Percentiles rank a stretch among this genome's conserved stretches.
Evolutionary conservation across 1,284 basidiomycete genomes (phyloP).

Genomic region (Irpex lacteus): DNA sequence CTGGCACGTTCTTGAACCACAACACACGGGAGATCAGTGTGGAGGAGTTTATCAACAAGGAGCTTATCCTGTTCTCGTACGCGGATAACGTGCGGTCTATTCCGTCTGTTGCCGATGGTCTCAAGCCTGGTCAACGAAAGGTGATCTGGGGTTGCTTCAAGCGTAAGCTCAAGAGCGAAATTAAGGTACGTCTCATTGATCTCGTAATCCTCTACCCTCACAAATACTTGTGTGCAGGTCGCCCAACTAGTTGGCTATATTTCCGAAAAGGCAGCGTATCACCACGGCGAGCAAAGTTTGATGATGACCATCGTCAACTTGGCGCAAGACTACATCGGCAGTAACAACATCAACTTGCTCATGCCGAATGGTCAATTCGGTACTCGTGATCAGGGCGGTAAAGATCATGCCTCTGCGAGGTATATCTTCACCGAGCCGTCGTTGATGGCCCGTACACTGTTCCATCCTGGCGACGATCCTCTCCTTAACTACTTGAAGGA

Average conservation of each 20-base stretch:
- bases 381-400: constrained; percentile 88
- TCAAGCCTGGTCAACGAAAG: constrained; percentile 99
- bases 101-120: constrained; percentile 89
- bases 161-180: constrained; percentile 87
- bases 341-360: constrained; percentile 94
- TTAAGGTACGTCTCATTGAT: constrained; percentile 55
- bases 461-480: constrained; percentile 84
- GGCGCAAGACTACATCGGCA: constrained; percentile 94
- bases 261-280: constrained; percentile 92
- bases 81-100: constrained; percentile 98
- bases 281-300: constrained; percentile 92
- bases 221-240: constrained; percentile 48
- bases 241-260: constrained; percentile 96
- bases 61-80: constrained; percentile 99
- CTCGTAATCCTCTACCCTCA: no score
- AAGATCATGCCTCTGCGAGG: constrained; percentile 95
- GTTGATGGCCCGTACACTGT: constrained; percentile 76
- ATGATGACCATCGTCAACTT: constrained; percentile 90
- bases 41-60: constrained; percentile 97
- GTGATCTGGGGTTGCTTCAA: constrained; percentile 97
- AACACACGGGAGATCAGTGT: constrained; percentile 84
- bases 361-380: constrained; percentile 95
- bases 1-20: constrained; percentile 95
- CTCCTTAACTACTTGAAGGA: constrained; percentile 86
- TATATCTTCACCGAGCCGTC: constrained; percentile 93